These are phyloP conservation scores for Fraxinus dipetala DNA, from an alignment of 305 asterid genomes.

Conservation along the genomic window DNA sequence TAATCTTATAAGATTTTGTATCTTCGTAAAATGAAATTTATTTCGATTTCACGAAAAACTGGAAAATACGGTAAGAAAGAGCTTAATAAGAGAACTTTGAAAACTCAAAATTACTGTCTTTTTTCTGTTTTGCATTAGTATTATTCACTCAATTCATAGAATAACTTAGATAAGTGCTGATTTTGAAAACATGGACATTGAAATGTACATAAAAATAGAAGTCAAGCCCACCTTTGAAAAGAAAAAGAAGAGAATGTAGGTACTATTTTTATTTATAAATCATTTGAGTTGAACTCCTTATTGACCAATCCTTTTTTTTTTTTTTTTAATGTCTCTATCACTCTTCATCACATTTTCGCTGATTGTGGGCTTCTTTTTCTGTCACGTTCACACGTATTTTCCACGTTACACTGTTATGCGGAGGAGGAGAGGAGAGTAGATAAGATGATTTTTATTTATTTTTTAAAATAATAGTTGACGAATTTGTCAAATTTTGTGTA, in stretches of 20 bases:
- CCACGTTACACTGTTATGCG: conserved; percentile 33
- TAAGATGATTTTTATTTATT: background rate
- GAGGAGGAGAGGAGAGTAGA: background rate
- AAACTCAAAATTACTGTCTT: background rate
- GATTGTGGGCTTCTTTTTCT: conserved; percentile 8
- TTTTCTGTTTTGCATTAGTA: background rate
- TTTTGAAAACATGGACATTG: background rate
- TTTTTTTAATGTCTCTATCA: background rate
- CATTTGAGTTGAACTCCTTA: background rate
- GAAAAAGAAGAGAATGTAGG: background rate
- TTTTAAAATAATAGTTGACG: background rate
- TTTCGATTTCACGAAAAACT: no score
- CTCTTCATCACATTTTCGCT: background rate
- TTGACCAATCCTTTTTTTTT: conserved; percentile 24
- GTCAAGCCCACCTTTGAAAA: conserved; percentile 47
- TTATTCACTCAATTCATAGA: background rate
- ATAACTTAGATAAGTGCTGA: background rate
- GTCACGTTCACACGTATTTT: conserved; percentile 45
- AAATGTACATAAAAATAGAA: conserved; percentile 23
- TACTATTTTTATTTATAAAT: background rate
- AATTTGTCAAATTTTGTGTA: background rate
- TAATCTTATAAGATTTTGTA: no score
- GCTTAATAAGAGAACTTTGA: no score
- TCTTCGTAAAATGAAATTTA: background rate
- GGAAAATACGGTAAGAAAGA: no score